Evolutionary conservation across 148 eudicot species (phyloP), one percentile per base, ranked within the genome.

Genomic region (Diospyros kaki): DNA sequence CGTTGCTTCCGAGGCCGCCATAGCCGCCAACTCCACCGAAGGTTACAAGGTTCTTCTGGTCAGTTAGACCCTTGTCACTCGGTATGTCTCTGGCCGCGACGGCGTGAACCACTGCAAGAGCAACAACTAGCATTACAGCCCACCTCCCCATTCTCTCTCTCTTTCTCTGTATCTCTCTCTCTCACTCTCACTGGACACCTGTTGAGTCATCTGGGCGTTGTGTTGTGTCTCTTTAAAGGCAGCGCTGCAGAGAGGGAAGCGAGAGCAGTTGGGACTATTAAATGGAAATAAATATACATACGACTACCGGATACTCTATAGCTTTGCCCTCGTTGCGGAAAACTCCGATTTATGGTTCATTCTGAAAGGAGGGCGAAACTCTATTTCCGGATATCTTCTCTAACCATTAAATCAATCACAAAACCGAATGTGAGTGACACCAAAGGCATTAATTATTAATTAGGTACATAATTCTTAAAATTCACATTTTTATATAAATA

Each of bases 21-120:
- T 53, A 74, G 41, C 75, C 76, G 3, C 84, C 84, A 13, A 84
- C 1, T 4, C 87, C 87, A 8, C 79, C 81, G 14, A 68, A 76
- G 5, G 73, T 38, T 8, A 64, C 73, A 28, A 81, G 38, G 61
- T 83, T 86, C 80, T 86, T 83, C 59, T 86, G 74, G 73, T 79
- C 86, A 39, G 28, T 72, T 1, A 83, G 71, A 50, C 83, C 81
- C 40, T 64, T 69, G 58, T 59, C 78, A 45, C 58, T 70, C 1
- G 83, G 81, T 60, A 83, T 50, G 66, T 71, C 41, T 75, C 86
- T 80, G 60, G 83, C 85, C 18, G 75, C 64, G 51, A 74, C 59
- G 1, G 53, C 62, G 38, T 74, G 76, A 18, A 55, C 73, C 45
- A 75, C 63, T 54, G 73, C 77, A 51, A 83, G 69, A 43, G 73